Percentiles rank a stretch among this genome's conserved stretches.
Evolutionary conservation across 2,329 filamentous ascomycete species (phyloP).

Genomic region (Madurella mycetomatis): DNA sequence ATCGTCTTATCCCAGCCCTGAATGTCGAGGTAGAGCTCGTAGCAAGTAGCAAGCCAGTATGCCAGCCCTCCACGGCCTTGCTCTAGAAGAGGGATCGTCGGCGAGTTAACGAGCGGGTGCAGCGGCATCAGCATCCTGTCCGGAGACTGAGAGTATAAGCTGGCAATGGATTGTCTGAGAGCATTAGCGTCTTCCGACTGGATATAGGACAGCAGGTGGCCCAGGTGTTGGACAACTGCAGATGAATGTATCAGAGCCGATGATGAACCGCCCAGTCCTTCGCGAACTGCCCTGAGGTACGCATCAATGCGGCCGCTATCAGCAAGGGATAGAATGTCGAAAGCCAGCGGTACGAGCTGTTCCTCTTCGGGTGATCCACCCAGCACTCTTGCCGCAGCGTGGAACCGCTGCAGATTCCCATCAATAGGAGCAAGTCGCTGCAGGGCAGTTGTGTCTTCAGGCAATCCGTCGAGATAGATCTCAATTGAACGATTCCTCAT

Average conservation of each 20-base stretch:
- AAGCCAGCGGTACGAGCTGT: constrained; percentile 35
- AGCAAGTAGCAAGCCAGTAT: constrained; percentile 49
- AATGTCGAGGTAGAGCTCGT: constrained; percentile 47
- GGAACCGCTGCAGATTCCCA: constrained; percentile 45
- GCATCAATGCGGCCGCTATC: constrained; percentile 40
- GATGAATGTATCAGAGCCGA: constrained; percentile 17
- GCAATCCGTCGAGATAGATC: constrained; percentile 63
- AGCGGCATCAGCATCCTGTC: constrained; percentile 42
- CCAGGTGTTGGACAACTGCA: constrained; percentile 16
- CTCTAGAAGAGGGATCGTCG: constrained; percentile 45
- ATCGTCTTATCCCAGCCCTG: constrained; percentile 40
- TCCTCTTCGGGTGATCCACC: constrained; percentile 28
- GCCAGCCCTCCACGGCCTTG: constrained; percentile 32
- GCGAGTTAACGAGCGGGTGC: constrained; percentile 56
- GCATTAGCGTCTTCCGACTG: constrained; percentile 30
- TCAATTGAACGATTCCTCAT: constrained; percentile 96
- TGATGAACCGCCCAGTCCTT: constrained; percentile 8
- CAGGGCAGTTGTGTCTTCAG: constrained; percentile 32
- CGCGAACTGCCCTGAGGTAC: constrained; percentile 20
- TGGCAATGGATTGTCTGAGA: constrained; percentile 33
- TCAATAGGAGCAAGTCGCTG: constrained; percentile 45
- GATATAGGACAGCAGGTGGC: constrained; percentile 23
- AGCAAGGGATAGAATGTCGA: constrained; percentile 45
- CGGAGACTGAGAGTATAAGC: constrained; percentile 25
- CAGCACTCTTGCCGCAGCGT: constrained; percentile 33